Base-by-base conservation (phyloP, 257 asterid species). In the Fraxinus americana region DNA sequence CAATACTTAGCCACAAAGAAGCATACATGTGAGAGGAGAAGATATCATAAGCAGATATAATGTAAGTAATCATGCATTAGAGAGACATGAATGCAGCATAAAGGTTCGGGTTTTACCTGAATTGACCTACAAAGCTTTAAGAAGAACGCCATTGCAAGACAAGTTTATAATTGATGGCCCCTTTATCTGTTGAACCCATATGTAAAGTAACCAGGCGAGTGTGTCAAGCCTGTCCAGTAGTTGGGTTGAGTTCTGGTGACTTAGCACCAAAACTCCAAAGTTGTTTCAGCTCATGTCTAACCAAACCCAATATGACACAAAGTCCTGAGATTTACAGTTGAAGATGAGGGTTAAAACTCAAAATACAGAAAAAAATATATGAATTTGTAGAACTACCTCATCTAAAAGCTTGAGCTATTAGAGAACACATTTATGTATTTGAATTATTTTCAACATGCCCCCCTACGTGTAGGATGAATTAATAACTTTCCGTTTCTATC, bases 211-310 rank as follows among this genome's bases (percentile, higher is more conserved):
- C 75, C 3, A 43, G 65, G 54, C 5, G 39, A 23, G 63, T 34
- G 59, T 57, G 72, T 85, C 89, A 87, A 78, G 87, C 91, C 83
- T 86, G 91, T 79, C 79, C 90, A 11, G 82, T 38, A n/a, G 71
- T 70, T 0, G 67, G 67, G 7, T 68, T 21, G 7, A 73, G 59
- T 78, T 88, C 86, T 23, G 73, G 54, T 34, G 86, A 38, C 8
- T 75, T 86, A 41, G 63, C 19, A 67, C 85, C 88, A 59, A 85
- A 83, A 78, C 30, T 84, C 99, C 99, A 95, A 3, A 95, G 97
- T 35, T 77, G 90, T 82, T 84, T 91, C 85, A 90, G 70, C 90
- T 95, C 98, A 66, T 88, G 89, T 86, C 97, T 85, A 48, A 89
- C 71, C 77, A 70, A 70, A 45, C 97, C 98, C 97, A 95, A 80